These are phyloP conservation scores for Fusarium continuum DNA, from an alignment of 2,329 filamentous ascomycete genomes.

Conservation along the genomic window DNA sequence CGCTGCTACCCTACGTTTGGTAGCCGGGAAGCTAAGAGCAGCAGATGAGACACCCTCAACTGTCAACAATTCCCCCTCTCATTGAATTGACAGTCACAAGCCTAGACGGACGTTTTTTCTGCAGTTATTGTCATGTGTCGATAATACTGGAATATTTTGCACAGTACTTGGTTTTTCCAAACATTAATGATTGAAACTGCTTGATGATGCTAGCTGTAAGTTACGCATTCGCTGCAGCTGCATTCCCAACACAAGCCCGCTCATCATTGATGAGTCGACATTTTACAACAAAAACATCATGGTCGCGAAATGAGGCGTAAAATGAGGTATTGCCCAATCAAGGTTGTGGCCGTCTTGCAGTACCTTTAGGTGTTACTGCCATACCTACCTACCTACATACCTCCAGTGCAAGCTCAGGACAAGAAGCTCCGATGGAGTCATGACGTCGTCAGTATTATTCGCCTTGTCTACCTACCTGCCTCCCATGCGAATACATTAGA, in stretches of 20 bases:
- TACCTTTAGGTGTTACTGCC: neutral
- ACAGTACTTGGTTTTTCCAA: too few relatives aligned
- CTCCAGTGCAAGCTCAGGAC: slow-evolving; percentile 9
- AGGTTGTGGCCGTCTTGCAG: slow-evolving; percentile 14
- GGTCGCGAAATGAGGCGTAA: slow-evolving; percentile 1
- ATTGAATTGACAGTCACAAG: neutral
- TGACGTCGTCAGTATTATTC: slow-evolving; percentile 32
- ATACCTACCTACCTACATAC: too few relatives aligned
- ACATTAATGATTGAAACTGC: neutral
- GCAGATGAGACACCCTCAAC: neutral
- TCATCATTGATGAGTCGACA: slow-evolving; percentile 24
- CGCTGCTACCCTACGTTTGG: neutral
- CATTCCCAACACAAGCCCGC: slow-evolving; percentile 17
- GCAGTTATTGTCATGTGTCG: too few relatives aligned
- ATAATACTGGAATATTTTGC: too few relatives aligned
- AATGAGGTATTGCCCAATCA: slow-evolving; percentile 22
- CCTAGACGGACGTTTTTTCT: too few relatives aligned
- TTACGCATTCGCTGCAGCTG: neutral
- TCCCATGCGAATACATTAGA: neutral
- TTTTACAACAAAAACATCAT: slow-evolving; percentile 24
- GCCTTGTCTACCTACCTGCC: neutral
- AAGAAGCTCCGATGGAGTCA: slow-evolving; percentile 34
- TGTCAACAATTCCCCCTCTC: neutral
- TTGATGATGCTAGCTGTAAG: slow-evolving; percentile 5
- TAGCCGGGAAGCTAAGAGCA: neutral